These are phyloP conservation scores for Dinochytrium kinnereticum DNA, from an alignment of 371 early-diverging fungal genomes.

Conservation along the genomic window DNA sequence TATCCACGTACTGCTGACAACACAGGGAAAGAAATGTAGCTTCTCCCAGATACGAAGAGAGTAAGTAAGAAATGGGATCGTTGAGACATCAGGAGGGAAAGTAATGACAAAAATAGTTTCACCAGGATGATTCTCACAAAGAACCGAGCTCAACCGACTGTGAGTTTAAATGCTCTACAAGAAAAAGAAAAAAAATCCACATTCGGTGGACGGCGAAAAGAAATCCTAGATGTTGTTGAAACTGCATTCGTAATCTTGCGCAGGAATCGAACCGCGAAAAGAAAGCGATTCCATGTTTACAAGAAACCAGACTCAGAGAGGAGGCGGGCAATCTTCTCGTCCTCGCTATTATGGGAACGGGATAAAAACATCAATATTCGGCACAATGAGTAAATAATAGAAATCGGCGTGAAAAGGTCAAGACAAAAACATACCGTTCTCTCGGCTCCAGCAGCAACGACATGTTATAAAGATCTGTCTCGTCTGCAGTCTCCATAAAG, in stretches of 20 bases:
- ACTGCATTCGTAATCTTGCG: no score
- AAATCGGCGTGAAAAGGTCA: no score
- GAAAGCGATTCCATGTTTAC: conserved; percentile 43
- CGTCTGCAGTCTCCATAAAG: conserved; percentile 66
- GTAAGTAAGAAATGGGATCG: no score
- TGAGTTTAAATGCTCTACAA: no score
- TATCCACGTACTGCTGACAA: no score
- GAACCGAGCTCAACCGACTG: no score
- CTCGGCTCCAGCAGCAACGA: conserved; percentile 83
- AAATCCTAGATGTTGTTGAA: neutral
- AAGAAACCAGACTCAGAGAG: conserved; percentile 88
- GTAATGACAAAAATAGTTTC: no score
- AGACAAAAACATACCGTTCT: conserved; percentile 44
- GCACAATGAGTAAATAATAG: conserved; percentile 22
- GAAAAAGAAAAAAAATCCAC: neutral
- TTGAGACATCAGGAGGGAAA: no score
- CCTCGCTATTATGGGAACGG: conserved; percentile 62
- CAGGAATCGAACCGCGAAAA: neutral
- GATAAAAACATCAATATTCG: neutral
- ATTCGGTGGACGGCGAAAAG: neutral
- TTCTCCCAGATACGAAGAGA: no score
- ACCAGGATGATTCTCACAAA: no score
- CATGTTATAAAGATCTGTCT: conserved; percentile 73
- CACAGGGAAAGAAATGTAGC: no score
- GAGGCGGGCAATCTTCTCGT: conserved; percentile 85